Evolutionary conservation across 305 asterid species (phyloP).

Genomic region (Fraxinus platypoda): DNA sequence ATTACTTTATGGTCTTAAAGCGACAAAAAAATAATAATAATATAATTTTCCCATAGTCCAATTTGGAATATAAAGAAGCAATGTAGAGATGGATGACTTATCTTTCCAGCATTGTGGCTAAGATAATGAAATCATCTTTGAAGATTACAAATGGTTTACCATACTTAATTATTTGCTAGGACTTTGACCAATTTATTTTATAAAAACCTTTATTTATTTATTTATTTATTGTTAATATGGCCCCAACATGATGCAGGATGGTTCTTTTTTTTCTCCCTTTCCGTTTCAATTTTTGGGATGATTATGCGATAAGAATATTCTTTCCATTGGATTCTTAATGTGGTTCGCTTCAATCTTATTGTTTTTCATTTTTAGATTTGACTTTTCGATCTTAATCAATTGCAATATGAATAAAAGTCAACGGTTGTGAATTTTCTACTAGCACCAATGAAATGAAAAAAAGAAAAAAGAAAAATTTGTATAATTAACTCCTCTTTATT

Average conservation of each 20-base stretch:
- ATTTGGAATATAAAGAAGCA: neutral
- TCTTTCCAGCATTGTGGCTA: conserved; percentile 30
- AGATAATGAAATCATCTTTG: conserved; percentile 4
- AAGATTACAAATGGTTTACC: neutral
- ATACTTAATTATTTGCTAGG: neutral
- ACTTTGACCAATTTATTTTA: conserved; percentile 1
- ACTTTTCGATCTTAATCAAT: neutral
- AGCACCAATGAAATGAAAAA: neutral
- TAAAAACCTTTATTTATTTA: no score
- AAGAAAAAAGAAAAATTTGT: neutral
- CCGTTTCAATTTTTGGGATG: no score
- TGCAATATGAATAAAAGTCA: neutral
- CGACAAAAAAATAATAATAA: neutral
- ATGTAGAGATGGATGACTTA: conserved; percentile 24
- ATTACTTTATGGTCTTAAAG: neutral
- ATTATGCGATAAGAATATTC: no score
- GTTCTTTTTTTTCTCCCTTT: neutral
- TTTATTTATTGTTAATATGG: no score
- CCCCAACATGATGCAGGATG: neutral
- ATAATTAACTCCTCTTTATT: neutral
- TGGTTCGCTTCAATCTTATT: no score
- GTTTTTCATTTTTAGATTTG: neutral
- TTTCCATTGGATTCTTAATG: no score
- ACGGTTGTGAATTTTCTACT: neutral
- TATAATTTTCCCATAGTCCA: no score